These are phyloP conservation scores for Trypanosoma lewisi DNA, from an alignment of 208 protist genomes.

Conservation along the genomic window DNA sequence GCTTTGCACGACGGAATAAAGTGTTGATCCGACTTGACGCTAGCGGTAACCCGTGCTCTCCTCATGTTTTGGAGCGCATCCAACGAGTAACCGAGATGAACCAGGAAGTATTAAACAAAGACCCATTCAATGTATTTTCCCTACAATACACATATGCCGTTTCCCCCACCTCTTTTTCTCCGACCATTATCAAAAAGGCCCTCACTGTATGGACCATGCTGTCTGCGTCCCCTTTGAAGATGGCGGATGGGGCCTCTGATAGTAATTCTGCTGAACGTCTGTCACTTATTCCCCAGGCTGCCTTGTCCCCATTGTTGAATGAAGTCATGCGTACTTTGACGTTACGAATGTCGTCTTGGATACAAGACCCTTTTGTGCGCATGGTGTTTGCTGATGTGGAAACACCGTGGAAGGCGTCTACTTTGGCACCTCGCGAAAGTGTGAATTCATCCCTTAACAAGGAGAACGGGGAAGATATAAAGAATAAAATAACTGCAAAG, in stretches of 20 bases:
- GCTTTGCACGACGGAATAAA: conserved; percentile 64
- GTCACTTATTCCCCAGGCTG: conserved; percentile 58
- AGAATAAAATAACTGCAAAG: neutral
- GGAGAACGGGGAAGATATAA: neutral
- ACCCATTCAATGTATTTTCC: conserved; percentile 72
- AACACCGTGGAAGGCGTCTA: conserved; percentile 1
- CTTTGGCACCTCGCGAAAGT: neutral
- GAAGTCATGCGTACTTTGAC: conserved; percentile 82
- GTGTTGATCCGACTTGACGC: conserved; percentile 43
- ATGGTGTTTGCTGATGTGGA: conserved; percentile 71
- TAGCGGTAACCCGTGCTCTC: conserved; percentile 54
- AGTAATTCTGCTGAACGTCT: neutral
- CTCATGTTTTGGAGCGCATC: conserved; percentile 44
- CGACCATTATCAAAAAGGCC: conserved; percentile 45
- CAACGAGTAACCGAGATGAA: conserved; percentile 31
- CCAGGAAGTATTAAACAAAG: conserved; percentile 30
- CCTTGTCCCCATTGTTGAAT: conserved; percentile 69
- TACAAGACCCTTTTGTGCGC: conserved; percentile 67
- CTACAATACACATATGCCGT: conserved; percentile 50
- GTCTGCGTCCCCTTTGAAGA: conserved; percentile 40
- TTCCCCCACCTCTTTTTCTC: conserved; percentile 43
- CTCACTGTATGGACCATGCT: conserved; percentile 82
- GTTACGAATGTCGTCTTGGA: conserved; percentile 38
- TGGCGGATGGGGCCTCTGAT: neutral
- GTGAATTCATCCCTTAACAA: neutral